Evolutionary conservation across 176 grass and related monocot genomes (phyloP).

Genomic region (Sorghum bicolor): Sorghum_bicolor_NCBIv3 NC_012876.2:14470001-14470500

Average conservation of each 20-base stretch:
- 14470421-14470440: too few relatives aligned
- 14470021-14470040: neutral
- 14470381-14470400: too few relatives aligned
- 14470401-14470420: too few relatives aligned
- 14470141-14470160: slow-evolving; percentile 40
- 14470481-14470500: too few relatives aligned
- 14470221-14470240: slow-evolving; percentile 48
- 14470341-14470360: slow-evolving; percentile 38
- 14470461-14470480: too few relatives aligned
- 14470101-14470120: slow-evolving; percentile 10
- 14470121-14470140: neutral
- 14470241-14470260: slow-evolving; percentile 36
- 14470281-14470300: neutral
- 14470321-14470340: slow-evolving; percentile 90
- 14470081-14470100: slow-evolving; percentile 17
- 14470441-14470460: too few relatives aligned
- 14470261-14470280: slow-evolving; percentile 73
- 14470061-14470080: neutral
- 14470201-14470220: slow-evolving; percentile 55
- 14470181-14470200: slow-evolving; percentile 32
- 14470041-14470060: neutral
- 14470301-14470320: slow-evolving; percentile 49
- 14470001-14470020: neutral
- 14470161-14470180: neutral
- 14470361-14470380: too few relatives aligned